Percentiles rank a stretch among this genome's conserved stretches.
Conservation (phyloP, 371 early-diverging fungal species). For the Rhizopus stolonifer region DNA sequence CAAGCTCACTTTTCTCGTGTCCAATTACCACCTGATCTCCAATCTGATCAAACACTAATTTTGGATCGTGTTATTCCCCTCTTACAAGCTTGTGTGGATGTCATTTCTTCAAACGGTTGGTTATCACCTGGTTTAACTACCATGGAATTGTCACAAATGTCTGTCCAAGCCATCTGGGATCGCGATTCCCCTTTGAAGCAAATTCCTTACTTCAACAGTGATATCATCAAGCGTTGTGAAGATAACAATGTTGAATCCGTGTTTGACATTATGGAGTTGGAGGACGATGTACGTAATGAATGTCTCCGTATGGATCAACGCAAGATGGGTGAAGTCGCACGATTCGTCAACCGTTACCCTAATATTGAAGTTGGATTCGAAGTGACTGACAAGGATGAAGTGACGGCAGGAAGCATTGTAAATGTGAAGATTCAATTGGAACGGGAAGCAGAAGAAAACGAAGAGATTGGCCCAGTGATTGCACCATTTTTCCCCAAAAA, state of each 20-base stretch:
- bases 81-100: constrained; percentile 94
- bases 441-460: constrained; percentile 74
- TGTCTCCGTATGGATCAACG: constrained; percentile 62
- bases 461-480: constrained; percentile 69
- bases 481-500: constrained; percentile 91
- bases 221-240: constrained; percentile 70
- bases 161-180: constrained; percentile 97
- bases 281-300: constrained; percentile 80
- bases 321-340: constrained; percentile 82
- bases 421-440: constrained; percentile 70
- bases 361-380: constrained; percentile 81
- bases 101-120: constrained; percentile 91
- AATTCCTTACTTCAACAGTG: constrained; percentile 80
- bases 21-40: constrained; percentile 87
- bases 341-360: constrained; percentile 92
- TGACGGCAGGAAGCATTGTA: constrained; percentile 63
- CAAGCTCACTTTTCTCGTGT: constrained; percentile 95
- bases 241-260: constrained; percentile 74
- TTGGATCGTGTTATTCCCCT: constrained; percentile 76
- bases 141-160: constrained; percentile 97
- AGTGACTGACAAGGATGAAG: constrained; percentile 61
- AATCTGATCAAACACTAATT: constrained; percentile 80
- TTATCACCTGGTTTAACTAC: constrained; percentile 85
- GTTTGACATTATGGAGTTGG: constrained; percentile 93
- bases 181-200: constrained; percentile 89